Evolutionary conservation across 768 basidiomycete genomes (phyloP).

Genomic region (Russula lepida): DNA sequence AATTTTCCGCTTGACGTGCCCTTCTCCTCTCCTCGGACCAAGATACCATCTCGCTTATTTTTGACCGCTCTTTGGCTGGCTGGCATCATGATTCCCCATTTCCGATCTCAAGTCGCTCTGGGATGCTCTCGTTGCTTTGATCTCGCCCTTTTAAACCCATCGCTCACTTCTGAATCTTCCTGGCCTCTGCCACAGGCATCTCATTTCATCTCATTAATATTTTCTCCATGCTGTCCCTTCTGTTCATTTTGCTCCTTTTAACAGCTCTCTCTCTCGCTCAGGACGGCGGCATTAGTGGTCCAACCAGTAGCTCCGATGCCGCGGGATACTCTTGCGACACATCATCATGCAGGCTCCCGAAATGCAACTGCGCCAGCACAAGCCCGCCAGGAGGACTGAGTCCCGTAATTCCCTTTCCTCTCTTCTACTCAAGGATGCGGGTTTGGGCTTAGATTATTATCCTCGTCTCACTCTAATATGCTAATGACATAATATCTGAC

Average conservation of each 20-base stretch:
- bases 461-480: not conserved
- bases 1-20: not conserved
- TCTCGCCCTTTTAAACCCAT: not conserved
- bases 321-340: constrained; percentile 68
- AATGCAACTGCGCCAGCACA: constrained; percentile 66
- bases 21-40: not conserved
- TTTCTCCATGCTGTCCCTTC: constrained; percentile 8
- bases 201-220: not conserved
- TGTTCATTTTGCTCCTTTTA: constrained; percentile 16
- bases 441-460: not conserved
- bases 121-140: not conserved
- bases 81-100: not conserved
- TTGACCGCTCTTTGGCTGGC: not conserved
- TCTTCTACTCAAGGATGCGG: not conserved
- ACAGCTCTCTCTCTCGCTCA: constrained; percentile 25
- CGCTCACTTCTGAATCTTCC: not conserved
- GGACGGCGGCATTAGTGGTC: constrained; percentile 48
- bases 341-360: constrained; percentile 53
- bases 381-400: constrained; percentile 62
- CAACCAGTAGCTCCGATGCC: constrained; percentile 43
- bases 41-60: not conserved
- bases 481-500: not conserved
- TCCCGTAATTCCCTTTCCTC: constrained; percentile 34
- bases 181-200: not conserved
- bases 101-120: too few species aligned